Percentiles rank a stretch among this genome's conserved stretches.
These are phyloP conservation scores for Diaporthe sp. DNA, from an alignment of 2,329 filamentous ascomycete genomes.

Conservation along the genomic window DNA sequence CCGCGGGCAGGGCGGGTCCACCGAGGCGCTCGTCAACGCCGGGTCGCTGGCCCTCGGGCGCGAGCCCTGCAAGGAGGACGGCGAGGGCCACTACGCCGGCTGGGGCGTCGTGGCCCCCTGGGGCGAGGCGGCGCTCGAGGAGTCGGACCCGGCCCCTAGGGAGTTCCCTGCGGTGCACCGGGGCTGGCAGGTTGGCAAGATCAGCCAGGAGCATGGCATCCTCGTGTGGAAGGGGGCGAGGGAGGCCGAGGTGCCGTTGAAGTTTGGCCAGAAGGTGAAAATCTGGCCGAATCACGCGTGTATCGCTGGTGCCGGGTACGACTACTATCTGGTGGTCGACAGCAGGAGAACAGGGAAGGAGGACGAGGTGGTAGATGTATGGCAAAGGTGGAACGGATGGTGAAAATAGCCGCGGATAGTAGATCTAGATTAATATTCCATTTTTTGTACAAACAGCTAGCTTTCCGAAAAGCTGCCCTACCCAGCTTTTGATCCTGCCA, in stretches of 20 bases:
- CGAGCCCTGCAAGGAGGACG: conserved; percentile 74
- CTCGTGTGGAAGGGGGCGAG: conserved; percentile 70
- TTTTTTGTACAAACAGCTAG: conserved; percentile 33
- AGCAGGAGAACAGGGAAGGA: conserved; percentile 65
- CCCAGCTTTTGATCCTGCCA: conserved; percentile 30
- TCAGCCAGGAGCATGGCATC: conserved; percentile 86
- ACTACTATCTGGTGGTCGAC: conserved; percentile 82
- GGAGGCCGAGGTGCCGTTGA: conserved; percentile 62
- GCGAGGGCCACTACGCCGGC: conserved; percentile 68
- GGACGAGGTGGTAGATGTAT: conserved; percentile 80
- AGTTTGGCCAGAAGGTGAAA: conserved; percentile 75
- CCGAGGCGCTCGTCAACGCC: conserved; percentile 77
- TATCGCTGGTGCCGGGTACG: conserved; percentile 78
- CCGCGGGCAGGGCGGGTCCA: conserved; percentile 61
- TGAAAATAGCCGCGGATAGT: conserved; percentile 51
- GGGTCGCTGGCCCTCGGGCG: conserved; percentile 79
- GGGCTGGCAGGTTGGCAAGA: conserved; percentile 77
- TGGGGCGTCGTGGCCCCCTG: conserved; percentile 79
- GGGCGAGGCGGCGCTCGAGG: conserved; percentile 50
- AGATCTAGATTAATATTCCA: conserved; percentile 26
- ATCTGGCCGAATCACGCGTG: conserved; percentile 88
- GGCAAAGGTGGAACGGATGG: conserved; percentile 80
- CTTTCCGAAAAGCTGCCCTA: conserved; percentile 25
- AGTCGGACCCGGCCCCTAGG: conserved; percentile 53
- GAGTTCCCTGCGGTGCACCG: conserved; percentile 58